These are phyloP conservation scores for Pythium aristosporum DNA, from an alignment of 352 stramenopile genomes.

Conservation along the genomic window DNA sequence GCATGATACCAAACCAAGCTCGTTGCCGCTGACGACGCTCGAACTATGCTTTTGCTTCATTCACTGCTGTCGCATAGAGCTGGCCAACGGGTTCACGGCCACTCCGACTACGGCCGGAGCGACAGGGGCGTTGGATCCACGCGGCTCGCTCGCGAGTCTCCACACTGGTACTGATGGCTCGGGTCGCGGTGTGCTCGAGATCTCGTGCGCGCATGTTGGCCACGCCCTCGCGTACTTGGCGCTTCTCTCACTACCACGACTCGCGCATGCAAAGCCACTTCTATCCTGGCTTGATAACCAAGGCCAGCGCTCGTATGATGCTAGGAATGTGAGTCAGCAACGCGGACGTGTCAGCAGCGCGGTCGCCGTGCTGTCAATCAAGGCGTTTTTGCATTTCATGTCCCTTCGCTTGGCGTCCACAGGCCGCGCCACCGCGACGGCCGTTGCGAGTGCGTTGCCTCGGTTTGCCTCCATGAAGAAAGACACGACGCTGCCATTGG, in stretches of 20 bases:
- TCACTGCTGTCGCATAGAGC: constrained; percentile 40
- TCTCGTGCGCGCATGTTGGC: constrained; percentile 17
- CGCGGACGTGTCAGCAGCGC: constrained; percentile 24
- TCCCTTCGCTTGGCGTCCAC: constrained; percentile 29
- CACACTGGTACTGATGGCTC: constrained; percentile 2
- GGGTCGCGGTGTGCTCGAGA: constrained; percentile 6
- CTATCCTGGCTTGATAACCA: neutral
- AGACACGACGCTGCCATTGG: constrained; percentile 43
- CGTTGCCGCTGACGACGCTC: constrained; percentile 34
- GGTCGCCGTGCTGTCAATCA: constrained; percentile 39
- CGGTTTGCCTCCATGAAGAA: constrained; percentile 33
- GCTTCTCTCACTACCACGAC: constrained; percentile 14
- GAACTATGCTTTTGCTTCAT: constrained; percentile 66
- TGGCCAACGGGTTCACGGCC: constrained; percentile 5
- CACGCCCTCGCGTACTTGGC: constrained; percentile 20
- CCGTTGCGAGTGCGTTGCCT: neutral
- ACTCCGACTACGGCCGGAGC: neutral
- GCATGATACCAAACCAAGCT: constrained; percentile 45
- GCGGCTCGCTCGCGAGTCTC: constrained; percentile 12
- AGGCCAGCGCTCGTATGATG: neutral
- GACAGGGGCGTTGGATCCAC: neutral
- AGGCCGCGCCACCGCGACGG: neutral
- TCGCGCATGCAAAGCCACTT: constrained; percentile 8
- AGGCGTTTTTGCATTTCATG: constrained; percentile 59
- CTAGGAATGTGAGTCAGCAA: neutral